Base-by-base conservation (phyloP, 202 grass and related monocot genomes). In the Miscanthus sacchariflorus region DNA sequence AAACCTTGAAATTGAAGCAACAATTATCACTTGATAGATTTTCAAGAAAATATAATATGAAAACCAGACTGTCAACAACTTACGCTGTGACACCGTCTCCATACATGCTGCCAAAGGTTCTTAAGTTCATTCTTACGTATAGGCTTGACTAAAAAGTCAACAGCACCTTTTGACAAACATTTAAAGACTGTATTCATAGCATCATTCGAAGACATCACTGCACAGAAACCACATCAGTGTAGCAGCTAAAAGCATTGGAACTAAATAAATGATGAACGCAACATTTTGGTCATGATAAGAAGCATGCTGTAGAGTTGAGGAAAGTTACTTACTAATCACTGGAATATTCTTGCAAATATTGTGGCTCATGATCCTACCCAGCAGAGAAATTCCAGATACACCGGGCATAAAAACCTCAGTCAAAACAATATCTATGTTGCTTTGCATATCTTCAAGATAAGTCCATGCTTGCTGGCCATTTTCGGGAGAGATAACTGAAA, bases 21-120 rank as follows among this genome's bases (percentile, higher is more conserved):
- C 6, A 65, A 4, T 35, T 18, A 63, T 38, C 71, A 70, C 6
- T 61, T 70, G 23, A 63, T 27, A 42, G 21, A 61, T 25, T 86
- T 72, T 36, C 39, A 18, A 84, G 21, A 68, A 76, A 7, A 80
- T 54, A 56, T 36, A 80, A 66, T 72, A 54, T 33, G 21, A 46
- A 83, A 81, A 85, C 3, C n/a, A 74, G 46, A 90, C 9, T 11
- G 25, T n/a, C 5, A 74, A 61, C 48, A 86, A 93, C 91, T 98
- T 95, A 98, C 96, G n/a, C 92, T 95, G 54, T 93, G 96, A 66
- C 88, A 95, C 68, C 93, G 88, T 81, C 96, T 90, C 96, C 96
- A 98, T 21, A 98, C 90, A 90, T 98, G 96, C 87, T 95, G 92
- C 96, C 96, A 98, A 70, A 98, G 93, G 80, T 92, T 95, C 85